These are phyloP conservation scores for Phyllachora maydis DNA, from an alignment of 2,329 filamentous ascomycete species.

Conservation along the genomic window DNA sequence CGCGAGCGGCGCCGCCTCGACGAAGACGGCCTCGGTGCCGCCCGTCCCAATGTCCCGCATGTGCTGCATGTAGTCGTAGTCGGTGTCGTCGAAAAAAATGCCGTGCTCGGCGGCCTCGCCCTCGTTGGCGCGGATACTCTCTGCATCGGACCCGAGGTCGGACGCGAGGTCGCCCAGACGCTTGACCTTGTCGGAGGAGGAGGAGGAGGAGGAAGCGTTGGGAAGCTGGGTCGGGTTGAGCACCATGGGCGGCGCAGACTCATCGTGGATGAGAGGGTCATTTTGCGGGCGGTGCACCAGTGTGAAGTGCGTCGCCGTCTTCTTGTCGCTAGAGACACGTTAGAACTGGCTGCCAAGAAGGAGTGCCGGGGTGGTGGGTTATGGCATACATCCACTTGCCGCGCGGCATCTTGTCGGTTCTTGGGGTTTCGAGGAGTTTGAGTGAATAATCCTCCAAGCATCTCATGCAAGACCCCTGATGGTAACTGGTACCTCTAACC, in stretches of 20 bases:
- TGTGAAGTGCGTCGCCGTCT: conserved; percentile 77
- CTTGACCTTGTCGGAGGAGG: no score
- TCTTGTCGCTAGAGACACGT: conserved; percentile 46
- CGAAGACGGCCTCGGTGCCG: conserved; percentile 59
- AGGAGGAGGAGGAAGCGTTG: conserved; percentile 16
- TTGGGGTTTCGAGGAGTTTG: conserved; percentile 1
- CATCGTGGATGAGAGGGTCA: conserved; percentile 91
- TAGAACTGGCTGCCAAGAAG: conserved; percentile 5
- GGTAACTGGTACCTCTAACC: no score
- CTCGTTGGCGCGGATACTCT: conserved; percentile 63
- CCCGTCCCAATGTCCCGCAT: conserved; percentile 67
- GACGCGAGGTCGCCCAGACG: conserved; percentile 56
- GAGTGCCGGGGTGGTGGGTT: neutral
- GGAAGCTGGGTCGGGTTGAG: conserved; percentile 44
- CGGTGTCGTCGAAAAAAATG: conserved; percentile 83
- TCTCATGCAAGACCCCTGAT: no score
- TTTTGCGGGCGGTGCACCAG: conserved; percentile 93
- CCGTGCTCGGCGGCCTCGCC: conserved; percentile 90
- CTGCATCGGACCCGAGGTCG: conserved; percentile 50
- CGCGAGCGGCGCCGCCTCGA: conserved; percentile 45
- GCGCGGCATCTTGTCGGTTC: conserved; percentile 41
- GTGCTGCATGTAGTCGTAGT: conserved; percentile 99
- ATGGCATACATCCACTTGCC: conserved; percentile 48
- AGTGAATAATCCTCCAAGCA: no score
- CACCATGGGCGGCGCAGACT: conserved; percentile 73